Evolutionary conservation across 371 early-diverging fungal species (phyloP), one percentile per base, ranked within the genome.

Genomic region (Mucor piriformis): DNA sequence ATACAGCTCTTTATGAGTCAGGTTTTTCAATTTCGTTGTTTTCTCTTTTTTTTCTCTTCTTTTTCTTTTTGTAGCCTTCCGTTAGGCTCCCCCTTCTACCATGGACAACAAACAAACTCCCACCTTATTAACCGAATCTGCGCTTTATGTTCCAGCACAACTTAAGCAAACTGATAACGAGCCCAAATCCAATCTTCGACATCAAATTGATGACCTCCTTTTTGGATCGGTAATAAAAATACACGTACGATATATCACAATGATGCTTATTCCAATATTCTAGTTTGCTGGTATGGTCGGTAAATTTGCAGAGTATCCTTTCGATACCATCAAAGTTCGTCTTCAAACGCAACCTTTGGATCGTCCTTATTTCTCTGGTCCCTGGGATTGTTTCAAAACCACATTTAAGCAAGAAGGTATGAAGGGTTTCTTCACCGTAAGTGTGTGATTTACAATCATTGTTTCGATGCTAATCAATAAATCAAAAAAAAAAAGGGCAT

Each of bases 271-370:
- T 34, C 16, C 6, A 29, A 35, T n/a, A 20, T 32, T 29, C 8
- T 37, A 88, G 90, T 59, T 92, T 27, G 89, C 95, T 6, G 97
- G 97, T 34, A 87, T 95, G 74, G 81, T 88, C 40, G 95, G 95
- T 67, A 96, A 96, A 83, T 76, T 93, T 59, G 89, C 95, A 54
- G 97, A 98, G 73, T 95, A 91, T 70, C 98, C 98, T 15, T 95
- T 96, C 71, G 98, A 98, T 81, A 97, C 98, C 1, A 82, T 98
- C 74, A 98, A 98, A 64, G 96, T 96, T 21, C 87, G 96, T 8
- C 85, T 97, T 47, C 98, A 98, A 68, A 88, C 94, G 1, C 92
- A 92, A 69, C 91, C 95, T 0, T 64, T 88, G 53, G 80, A 83
- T 38, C 69, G 71, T 16, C 85, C 85, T 6, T 77, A 80, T 47